Percentiles rank a stretch among this genome's conserved stretches.
phyloP scores from a whole-genome alignment of 345 rosid species.

The thale cress (Arabidopsis thaliana) region TAIR10.1 NC_003070.9:27823001-27823500 shows the following conservation, averaged over 20 bases:
- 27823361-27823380: slow-evolving; percentile 93
- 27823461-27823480: slow-evolving; percentile 86
- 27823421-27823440: slow-evolving; percentile 81
- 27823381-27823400: slow-evolving; percentile 95
- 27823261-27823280: slow-evolving; percentile 87
- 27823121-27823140: background rate
- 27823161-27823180: slow-evolving; percentile 5
- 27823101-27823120: slow-evolving; percentile 11
- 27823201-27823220: slow-evolving; percentile 88
- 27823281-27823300: slow-evolving; percentile 95
- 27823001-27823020: slow-evolving; percentile 84
- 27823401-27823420: slow-evolving; percentile 73
- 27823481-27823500: slow-evolving; percentile 90
- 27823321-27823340: slow-evolving; percentile 87
- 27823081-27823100: slow-evolving; percentile 18
- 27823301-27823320: slow-evolving; percentile 99
- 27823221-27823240: slow-evolving; percentile 95
- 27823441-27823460: slow-evolving; percentile 72
- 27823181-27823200: slow-evolving; percentile 85
- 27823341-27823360: slow-evolving; percentile 85
- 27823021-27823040: slow-evolving; percentile 81
- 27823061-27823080: slow-evolving; percentile 85
- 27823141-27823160: slow-evolving; percentile 24
- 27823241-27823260: slow-evolving; percentile 91
- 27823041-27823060: slow-evolving; percentile 93